These are phyloP conservation scores for Phytophthora uliginosa DNA, from an alignment of 352 stramenopile genomes.

Conservation along the genomic window DNA sequence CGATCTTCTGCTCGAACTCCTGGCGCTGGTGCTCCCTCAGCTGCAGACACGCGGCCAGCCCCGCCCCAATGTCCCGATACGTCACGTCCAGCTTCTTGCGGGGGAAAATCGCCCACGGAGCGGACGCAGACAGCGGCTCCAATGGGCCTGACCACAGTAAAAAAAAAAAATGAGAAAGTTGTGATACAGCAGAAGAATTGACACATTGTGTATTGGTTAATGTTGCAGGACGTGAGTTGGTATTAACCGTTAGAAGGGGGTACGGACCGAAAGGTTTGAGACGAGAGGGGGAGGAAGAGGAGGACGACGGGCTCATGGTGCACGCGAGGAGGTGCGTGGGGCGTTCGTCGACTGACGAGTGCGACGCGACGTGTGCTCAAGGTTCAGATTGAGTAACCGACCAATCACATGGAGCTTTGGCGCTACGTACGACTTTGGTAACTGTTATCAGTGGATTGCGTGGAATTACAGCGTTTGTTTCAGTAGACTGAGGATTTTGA, in stretches of 20 bases:
- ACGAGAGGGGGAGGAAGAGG: constrained; percentile 10
- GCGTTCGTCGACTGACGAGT: constrained; percentile 15
- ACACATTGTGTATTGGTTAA: not conserved
- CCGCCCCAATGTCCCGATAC: constrained; percentile 72
- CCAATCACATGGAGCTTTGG: not conserved
- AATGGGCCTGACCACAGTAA: constrained; percentile 42
- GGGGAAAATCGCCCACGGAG: constrained; percentile 82
- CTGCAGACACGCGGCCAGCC: constrained; percentile 64
- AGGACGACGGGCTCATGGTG: constrained; percentile 17
- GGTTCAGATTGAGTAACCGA: not conserved
- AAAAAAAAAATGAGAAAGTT: not conserved
- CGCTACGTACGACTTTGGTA: not conserved
- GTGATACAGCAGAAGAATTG: not conserved
- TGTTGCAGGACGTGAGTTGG: not conserved
- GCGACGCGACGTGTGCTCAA: constrained; percentile 17
- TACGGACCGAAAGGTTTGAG: constrained; percentile 40
- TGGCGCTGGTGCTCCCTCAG: constrained; percentile 67
- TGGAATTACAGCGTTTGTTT: not conserved
- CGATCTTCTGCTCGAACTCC: constrained; percentile 61
- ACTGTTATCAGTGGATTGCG: not conserved
- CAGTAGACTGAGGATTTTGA: not conserved
- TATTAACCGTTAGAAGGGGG: not conserved
- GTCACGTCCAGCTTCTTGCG: constrained; percentile 88
- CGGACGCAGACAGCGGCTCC: constrained; percentile 66
- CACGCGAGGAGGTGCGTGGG: not conserved